Conservation (phyloP, 768 basidiomycete genomes). For the Candolleomyces efflorescens region DNA sequence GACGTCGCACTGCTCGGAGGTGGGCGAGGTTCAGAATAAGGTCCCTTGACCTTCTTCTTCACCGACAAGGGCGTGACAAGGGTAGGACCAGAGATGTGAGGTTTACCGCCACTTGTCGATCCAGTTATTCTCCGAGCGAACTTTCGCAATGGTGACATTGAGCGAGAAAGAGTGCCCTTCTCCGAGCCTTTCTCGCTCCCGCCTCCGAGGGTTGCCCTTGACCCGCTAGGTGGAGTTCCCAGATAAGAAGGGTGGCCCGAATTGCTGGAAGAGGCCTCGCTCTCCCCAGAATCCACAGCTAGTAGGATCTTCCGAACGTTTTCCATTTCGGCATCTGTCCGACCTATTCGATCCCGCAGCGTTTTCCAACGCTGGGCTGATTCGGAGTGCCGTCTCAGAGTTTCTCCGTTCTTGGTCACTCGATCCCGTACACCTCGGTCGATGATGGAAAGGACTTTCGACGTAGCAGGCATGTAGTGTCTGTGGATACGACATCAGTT, state of each 20-base stretch:
- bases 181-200: conserved; percentile 33
- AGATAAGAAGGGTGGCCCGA: conserved; percentile 52
- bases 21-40: conserved; percentile 54
- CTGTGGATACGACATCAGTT: conserved; percentile 31
- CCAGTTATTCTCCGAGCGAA: conserved; percentile 70
- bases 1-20: conserved; percentile 33
- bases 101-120: conserved; percentile 22
- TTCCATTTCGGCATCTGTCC: conserved; percentile 84
- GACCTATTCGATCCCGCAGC: conserved; percentile 71
- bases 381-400: conserved; percentile 83
- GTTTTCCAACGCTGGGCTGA: conserved; percentile 83
- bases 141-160: conserved; percentile 78
- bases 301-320: conserved; percentile 55
- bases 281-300: conserved; percentile 45
- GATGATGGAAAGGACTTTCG: conserved; percentile 88
- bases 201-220: conserved; percentile 33
- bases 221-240: conserved; percentile 55
- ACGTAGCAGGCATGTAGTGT: conserved; percentile 92
- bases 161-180: conserved; percentile 54
- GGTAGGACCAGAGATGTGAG: conserved; percentile 25
- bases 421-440: conserved; percentile 92
- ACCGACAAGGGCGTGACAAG: conserved; percentile 45
- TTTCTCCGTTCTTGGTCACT: conserved; percentile 96
- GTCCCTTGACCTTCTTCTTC: conserved; percentile 37
- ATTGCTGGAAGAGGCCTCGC: conserved; percentile 67